Percentiles rank a stretch among this genome's conserved stretches.
phyloP scores from a whole-genome alignment of 768 basidiomycete species.

The Mycena capillaripes region DNA sequence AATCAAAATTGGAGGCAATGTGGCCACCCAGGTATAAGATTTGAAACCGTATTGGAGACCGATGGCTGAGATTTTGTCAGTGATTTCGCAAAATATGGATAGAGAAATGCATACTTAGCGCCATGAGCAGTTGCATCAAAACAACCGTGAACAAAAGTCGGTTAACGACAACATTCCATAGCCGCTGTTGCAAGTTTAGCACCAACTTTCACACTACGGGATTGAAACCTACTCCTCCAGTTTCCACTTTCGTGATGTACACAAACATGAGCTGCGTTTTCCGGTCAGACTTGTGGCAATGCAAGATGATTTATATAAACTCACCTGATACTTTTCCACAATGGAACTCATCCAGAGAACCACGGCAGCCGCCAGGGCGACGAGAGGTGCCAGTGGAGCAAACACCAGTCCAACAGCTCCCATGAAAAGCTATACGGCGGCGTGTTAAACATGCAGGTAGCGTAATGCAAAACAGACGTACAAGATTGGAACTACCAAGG shows the following conservation, averaged over 20 bases:
- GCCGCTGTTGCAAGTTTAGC: conserved; percentile 62
- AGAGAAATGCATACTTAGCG: conserved; percentile 76
- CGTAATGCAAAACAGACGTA: conserved; percentile 48
- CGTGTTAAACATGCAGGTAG: not conserved
- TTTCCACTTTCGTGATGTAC: conserved; percentile 89
- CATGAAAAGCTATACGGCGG: conserved; percentile 77
- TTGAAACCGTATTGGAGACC: conserved; percentile 84
- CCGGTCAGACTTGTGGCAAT: not conserved
- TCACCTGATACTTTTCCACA: conserved; percentile 89
- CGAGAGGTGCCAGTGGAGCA: conserved; percentile 93
- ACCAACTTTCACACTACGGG: not conserved
- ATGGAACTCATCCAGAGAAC: conserved; percentile 91
- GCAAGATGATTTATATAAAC: not conserved
- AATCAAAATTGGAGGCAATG: conserved; percentile 89
- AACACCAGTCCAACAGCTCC: conserved; percentile 95
- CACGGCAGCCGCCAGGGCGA: conserved; percentile 82
- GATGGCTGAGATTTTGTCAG: conserved; percentile 67
- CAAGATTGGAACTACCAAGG: conserved; percentile 66
- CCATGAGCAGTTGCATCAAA: conserved; percentile 90
- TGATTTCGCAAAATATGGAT: not conserved
- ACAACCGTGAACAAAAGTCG: conserved; percentile 83
- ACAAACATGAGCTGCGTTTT: conserved; percentile 88
- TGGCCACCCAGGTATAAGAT: conserved; percentile 84
- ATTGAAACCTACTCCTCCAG: conserved; percentile 81
- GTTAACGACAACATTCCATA: conserved; percentile 97